phyloP scores from a whole-genome alignment of 2,329 filamentous ascomycete species.

The Paraphoma sp. region DNA sequence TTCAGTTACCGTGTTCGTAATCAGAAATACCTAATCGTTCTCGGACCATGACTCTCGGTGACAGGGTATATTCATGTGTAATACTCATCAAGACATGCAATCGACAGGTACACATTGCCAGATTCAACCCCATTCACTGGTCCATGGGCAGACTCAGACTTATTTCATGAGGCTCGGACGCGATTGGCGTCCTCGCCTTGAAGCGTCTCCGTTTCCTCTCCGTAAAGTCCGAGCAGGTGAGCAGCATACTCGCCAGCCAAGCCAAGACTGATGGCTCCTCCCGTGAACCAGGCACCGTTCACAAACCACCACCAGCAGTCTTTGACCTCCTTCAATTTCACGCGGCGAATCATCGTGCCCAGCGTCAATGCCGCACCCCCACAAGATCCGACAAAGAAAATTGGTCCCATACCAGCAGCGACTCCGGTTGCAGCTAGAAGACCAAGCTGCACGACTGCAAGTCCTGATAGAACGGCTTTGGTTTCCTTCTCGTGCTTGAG shows the following conservation, averaged over 20 bases:
- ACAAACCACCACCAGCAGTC: slow-evolving; percentile 72
- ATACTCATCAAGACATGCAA: too few species aligned
- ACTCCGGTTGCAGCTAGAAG: slow-evolving; percentile 74
- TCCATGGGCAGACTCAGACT: too few species aligned
- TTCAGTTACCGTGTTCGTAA: too few species aligned
- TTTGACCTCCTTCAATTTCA: slow-evolving; percentile 62
- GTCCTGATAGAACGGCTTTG: slow-evolving; percentile 74
- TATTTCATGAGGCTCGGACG: too few species aligned
- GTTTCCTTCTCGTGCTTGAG: slow-evolving; percentile 79
- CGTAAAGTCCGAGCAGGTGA: slow-evolving; percentile 33
- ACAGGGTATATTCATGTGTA: too few species aligned
- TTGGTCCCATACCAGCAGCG: slow-evolving; percentile 64
- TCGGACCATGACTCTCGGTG: too few species aligned
- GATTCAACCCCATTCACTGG: too few species aligned
- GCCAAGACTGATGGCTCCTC: slow-evolving; percentile 64
- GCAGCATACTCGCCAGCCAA: slow-evolving; percentile 61
- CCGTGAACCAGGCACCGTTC: slow-evolving; percentile 67
- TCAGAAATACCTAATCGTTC: too few species aligned
- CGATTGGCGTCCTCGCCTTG: too few species aligned
- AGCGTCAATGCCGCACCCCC: slow-evolving; percentile 63
- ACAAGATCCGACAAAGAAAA: slow-evolving; percentile 65
- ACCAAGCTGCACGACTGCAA: slow-evolving; percentile 72
- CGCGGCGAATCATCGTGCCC: slow-evolving; percentile 65
- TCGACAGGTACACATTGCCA: too few species aligned
- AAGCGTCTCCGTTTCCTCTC: slow-evolving; percentile 14